phyloP scores from a whole-genome alignment of 2,329 filamentous ascomycete genomes.

The Aspergillus candidus region DNA sequence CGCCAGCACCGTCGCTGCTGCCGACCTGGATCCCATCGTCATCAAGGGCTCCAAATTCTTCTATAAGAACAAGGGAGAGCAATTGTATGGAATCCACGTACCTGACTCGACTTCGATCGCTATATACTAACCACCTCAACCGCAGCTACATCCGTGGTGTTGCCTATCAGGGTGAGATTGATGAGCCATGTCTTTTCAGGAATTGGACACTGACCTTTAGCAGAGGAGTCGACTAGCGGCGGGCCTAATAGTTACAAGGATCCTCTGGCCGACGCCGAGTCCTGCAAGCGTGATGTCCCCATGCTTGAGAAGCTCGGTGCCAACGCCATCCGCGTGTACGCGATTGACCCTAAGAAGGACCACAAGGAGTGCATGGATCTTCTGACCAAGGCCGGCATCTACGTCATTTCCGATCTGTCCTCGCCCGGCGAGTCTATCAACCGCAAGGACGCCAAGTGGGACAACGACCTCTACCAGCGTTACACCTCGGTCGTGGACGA shows the following conservation, averaged over 20 bases:
- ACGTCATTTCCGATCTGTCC: conserved; percentile 83
- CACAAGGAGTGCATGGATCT: conserved; percentile 78
- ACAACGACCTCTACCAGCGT: conserved; percentile 65
- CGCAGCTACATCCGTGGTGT: conserved; percentile 75
- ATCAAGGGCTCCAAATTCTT: conserved; percentile 81
- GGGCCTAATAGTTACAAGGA: conserved; percentile 62
- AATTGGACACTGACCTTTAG: background rate
- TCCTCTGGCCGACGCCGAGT: conserved; percentile 64
- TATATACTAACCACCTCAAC: background rate
- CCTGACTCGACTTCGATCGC: background rate
- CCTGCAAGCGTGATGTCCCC: conserved; percentile 78
- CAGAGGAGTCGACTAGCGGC: conserved; percentile 57
- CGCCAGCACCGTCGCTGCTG: conserved; percentile 42
- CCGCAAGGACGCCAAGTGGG: conserved; percentile 72
- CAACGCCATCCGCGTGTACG: conserved; percentile 91
- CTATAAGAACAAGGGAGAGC: conserved; percentile 68
- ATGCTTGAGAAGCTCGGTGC: conserved; percentile 69
- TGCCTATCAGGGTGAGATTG: conserved; percentile 67
- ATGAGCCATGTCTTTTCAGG: conserved; percentile 15
- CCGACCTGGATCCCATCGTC: conserved; percentile 50
- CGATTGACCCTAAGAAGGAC: conserved; percentile 70
- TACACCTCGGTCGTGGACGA: conserved; percentile 78
- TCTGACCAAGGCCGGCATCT: conserved; percentile 78
- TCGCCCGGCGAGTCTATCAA: conserved; percentile 78
- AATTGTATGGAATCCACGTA: conserved; percentile 49